Evolutionary conservation across 2,329 filamentous ascomycete species (phyloP).

Genomic region (Cladosporium colombiae): DNA sequence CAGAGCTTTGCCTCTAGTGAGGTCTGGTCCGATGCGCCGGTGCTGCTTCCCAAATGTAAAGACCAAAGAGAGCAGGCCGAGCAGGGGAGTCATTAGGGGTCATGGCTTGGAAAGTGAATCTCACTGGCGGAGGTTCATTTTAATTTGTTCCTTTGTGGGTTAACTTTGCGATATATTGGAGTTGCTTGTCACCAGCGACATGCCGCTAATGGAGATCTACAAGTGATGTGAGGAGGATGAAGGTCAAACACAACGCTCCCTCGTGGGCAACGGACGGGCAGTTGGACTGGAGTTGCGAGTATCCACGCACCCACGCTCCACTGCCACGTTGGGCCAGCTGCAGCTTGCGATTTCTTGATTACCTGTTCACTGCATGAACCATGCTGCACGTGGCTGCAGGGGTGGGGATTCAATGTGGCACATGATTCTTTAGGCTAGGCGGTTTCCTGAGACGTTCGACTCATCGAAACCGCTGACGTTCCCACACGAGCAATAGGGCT

Average conservation of each 20-base stretch:
- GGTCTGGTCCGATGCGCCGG: neutral
- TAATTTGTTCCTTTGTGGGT: neutral
- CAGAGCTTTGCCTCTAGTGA: neutral
- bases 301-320: neutral
- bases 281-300: neutral
- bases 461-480: neutral
- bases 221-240: neutral
- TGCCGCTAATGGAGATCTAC: neutral
- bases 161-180: neutral
- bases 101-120: neutral
- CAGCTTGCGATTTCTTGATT: conserved; percentile 10
- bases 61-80: neutral
- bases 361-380: conserved; percentile 10
- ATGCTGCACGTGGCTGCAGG: conserved; percentile 19
- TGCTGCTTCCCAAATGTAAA: neutral
- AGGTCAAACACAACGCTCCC: neutral
- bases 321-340: neutral
- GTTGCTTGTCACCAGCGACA: neutral
- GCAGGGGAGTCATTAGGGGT: neutral
- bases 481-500: neutral
- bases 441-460: neutral
- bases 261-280: neutral
- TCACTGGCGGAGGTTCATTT: neutral
- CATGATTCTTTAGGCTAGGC: neutral
- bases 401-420: neutral